Percentiles rank a stretch among this genome's conserved stretches.
Conservation (phyloP, 2,329 filamentous ascomycete genomes). For the Diaporthe sp. region DNA sequence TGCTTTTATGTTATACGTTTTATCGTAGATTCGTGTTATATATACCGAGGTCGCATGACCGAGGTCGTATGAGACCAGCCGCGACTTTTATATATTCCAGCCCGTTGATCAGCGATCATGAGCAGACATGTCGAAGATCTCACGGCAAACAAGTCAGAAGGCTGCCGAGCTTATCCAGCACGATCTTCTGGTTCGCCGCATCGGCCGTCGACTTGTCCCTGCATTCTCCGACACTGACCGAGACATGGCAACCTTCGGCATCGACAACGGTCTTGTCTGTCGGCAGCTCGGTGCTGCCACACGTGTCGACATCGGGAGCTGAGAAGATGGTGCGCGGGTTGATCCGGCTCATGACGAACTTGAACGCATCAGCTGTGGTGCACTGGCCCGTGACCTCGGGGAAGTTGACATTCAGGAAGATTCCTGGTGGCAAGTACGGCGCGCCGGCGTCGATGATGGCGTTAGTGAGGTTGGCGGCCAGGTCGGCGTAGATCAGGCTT, state of each 20-base stretch:
- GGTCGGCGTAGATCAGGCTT: conserved; percentile 72
- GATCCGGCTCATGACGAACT: conserved; percentile 74
- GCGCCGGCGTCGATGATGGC: conserved; percentile 66
- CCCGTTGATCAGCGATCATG: background rate
- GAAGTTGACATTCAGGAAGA: conserved; percentile 80
- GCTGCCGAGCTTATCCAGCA: conserved; percentile 61
- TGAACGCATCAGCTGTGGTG: conserved; percentile 65
- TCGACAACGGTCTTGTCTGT: conserved; percentile 67
- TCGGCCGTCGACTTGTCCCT: conserved; percentile 70
- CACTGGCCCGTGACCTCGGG: conserved; percentile 66
- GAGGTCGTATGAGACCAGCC: background rate
- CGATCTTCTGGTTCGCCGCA: conserved; percentile 62
- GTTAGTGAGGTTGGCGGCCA: conserved; percentile 70
- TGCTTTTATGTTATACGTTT: background rate
- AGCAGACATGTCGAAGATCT: background rate
- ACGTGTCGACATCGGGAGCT: conserved; percentile 67
- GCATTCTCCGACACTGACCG: conserved; percentile 73
- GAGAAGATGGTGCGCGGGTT: conserved; percentile 64
- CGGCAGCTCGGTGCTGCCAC: conserved; percentile 67
- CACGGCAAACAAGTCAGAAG: conserved; percentile 36
- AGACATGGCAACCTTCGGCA: conserved; percentile 68
- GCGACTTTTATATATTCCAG: too few species aligned
- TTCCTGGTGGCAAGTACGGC: conserved; percentile 72
- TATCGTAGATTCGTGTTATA: background rate
- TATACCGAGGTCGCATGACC: background rate